A percentile compares a stretch with the other conserved stretches of the same genome.
Conservation (phyloP, 2,329 filamentous ascomycete species). For the Elsinoe necatrix region DNA sequence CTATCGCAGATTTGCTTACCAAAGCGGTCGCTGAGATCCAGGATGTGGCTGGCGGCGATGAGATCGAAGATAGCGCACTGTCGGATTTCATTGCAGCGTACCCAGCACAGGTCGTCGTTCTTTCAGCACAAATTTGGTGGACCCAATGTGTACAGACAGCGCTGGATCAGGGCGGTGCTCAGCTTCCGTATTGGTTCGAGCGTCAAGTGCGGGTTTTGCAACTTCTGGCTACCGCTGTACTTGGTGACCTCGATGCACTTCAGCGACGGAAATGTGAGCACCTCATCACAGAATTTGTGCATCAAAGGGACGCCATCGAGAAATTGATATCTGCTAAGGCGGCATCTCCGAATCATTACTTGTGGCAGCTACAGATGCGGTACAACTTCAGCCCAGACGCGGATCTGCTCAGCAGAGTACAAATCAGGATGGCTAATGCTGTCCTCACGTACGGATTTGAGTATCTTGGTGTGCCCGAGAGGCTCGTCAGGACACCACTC, state of each 20-base stretch:
- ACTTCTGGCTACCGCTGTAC: conserved; percentile 76
- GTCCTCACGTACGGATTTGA: conserved; percentile 95
- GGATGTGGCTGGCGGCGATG: conserved; percentile 62
- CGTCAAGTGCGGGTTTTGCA: conserved; percentile 78
- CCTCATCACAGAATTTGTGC: conserved; percentile 96
- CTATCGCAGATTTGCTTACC: conserved; percentile 78
- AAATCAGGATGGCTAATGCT: conserved; percentile 95
- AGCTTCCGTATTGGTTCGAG: conserved; percentile 63
- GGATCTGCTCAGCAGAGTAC: conserved; percentile 72
- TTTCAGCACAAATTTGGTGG: conserved; percentile 91
- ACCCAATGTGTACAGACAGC: conserved; percentile 76
- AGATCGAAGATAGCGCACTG: conserved; percentile 62
- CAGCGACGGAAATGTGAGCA: conserved; percentile 96
- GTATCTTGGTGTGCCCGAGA: conserved; percentile 91
- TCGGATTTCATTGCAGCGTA: conserved; percentile 74
- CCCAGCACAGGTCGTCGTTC: conserved; percentile 89
- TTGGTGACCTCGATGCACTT: conserved; percentile 79
- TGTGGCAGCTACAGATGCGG: conserved; percentile 96
- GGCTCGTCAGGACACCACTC: conserved; percentile 89
- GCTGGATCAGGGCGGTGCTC: conserved; percentile 61
- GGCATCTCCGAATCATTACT: conserved; percentile 65
- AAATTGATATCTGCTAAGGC: conserved; percentile 73
- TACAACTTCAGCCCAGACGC: conserved; percentile 79
- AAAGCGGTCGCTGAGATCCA: conserved; percentile 80
- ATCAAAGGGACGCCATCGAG: conserved; percentile 88